Percentiles rank a stretch among this genome's conserved stretches.
These are phyloP conservation scores for Galerina sulciceps DNA, from an alignment of 768 basidiomycete species.

Conservation along the genomic window DNA sequence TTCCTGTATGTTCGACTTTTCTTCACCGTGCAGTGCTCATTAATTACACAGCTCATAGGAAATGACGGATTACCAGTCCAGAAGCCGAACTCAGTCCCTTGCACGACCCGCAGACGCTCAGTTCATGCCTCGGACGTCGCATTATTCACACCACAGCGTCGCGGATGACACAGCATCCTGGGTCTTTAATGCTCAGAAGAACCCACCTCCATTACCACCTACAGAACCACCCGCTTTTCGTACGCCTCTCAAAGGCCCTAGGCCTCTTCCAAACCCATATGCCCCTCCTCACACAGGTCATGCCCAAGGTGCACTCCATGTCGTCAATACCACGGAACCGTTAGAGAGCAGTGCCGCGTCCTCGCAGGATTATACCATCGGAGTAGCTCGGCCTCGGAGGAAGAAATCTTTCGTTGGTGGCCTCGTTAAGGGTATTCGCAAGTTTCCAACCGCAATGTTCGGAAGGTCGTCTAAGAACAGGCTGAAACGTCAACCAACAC, in stretches of 20 bases:
- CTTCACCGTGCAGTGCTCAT: too few species aligned
- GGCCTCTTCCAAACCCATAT: slow-evolving; percentile 15
- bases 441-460: slow-evolving; percentile 35
- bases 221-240: slow-evolving; percentile 14
- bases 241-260: slow-evolving; percentile 10
- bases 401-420: slow-evolving; percentile 39
- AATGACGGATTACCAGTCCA: too few species aligned
- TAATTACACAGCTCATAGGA: too few species aligned
- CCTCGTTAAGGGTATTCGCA: slow-evolving; percentile 38
- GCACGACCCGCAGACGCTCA: neutral
- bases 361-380: neutral
- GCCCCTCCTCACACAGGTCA: neutral
- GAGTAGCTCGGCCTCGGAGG: slow-evolving; percentile 15
- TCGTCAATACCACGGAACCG: slow-evolving; percentile 13
- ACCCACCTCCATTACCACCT: slow-evolving; percentile 10
- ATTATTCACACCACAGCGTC: slow-evolving; percentile 14
- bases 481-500: slow-evolving; percentile 23
- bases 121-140: neutral
- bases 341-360: neutral
- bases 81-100: too few species aligned
- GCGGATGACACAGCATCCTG: slow-evolving; percentile 16
- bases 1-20: too few species aligned
- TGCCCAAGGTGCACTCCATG: slow-evolving; percentile 6
- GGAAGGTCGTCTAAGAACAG: slow-evolving; percentile 23
- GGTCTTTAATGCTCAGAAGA: slow-evolving; percentile 3